These are phyloP conservation scores for Eucalyptus grandis DNA, from an alignment of 345 rosid species.

Conservation along the genomic window DNA sequence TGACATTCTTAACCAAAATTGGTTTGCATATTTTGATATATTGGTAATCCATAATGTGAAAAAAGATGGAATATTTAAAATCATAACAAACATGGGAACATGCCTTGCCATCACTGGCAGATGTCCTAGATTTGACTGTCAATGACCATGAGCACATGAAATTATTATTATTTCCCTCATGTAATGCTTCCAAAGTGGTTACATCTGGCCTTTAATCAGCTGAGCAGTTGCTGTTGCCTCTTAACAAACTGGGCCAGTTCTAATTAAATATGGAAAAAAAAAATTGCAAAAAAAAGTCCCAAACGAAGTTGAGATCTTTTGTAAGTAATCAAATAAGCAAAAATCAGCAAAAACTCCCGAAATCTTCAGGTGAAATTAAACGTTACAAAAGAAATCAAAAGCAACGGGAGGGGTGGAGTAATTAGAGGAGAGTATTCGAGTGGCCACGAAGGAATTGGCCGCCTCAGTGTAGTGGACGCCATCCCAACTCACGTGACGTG, in stretches of 20 bases:
- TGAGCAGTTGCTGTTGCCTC: background rate
- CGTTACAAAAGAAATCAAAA: conserved; percentile 30
- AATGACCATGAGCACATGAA: background rate
- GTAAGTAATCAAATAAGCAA: background rate
- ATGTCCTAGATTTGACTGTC: background rate
- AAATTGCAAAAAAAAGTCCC: background rate
- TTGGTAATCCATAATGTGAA: background rate
- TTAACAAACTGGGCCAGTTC: background rate
- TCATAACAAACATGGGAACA: background rate
- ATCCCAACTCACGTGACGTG: conserved; percentile 40
- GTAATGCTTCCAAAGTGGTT: background rate
- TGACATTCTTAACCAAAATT: background rate
- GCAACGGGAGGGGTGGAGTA: conserved; percentile 29
- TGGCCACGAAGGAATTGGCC: conserved; percentile 31
- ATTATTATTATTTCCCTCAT: background rate
- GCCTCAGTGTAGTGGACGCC: conserved; percentile 68
- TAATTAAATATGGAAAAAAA: background rate
- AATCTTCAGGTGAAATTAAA: background rate
- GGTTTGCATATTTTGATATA: background rate
- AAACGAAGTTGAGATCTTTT: background rate
- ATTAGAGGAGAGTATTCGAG: conserved; percentile 21
- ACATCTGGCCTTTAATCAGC: background rate
- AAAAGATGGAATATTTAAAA: background rate
- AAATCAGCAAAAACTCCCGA: background rate
- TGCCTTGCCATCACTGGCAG: background rate